phyloP scores from a whole-genome alignment of 108 stramenopile genomes.

The Skeletonema marinoi region DNA sequence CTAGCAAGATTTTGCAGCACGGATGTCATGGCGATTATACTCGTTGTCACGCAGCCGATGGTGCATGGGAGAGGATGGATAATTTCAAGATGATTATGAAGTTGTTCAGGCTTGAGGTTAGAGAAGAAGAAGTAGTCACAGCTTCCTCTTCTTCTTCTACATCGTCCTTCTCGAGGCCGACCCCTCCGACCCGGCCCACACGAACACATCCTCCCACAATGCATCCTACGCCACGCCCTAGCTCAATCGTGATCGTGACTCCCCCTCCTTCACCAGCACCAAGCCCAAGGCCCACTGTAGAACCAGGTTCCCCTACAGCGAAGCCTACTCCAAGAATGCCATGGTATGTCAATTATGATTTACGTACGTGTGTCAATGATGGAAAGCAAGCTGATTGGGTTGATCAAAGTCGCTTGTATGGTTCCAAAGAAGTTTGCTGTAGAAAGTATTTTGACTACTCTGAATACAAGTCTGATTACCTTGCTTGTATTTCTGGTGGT shows the following conservation, averaged over 20 bases:
- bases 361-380: background rate
- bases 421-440: background rate
- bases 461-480: background rate
- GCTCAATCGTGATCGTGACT: background rate
- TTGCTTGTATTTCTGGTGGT: background rate
- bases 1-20: background rate
- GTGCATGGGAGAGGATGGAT: background rate
- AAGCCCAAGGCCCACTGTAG: background rate
- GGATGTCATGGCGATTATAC: constrained; percentile 13
- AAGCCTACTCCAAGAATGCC: background rate
- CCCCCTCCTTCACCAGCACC: background rate
- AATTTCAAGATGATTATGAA: constrained; percentile 1
- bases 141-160: background rate
- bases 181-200: background rate
- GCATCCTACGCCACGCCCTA: background rate
- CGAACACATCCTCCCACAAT: background rate
- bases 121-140: background rate
- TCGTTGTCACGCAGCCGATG: background rate
- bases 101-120: background rate
- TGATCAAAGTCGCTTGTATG: background rate
- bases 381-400: background rate
- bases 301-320: background rate
- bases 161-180: background rate
- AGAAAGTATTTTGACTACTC: background rate
- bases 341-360: background rate